A percentile compares a stretch with the other conserved stretches of the same genome.
Conservation (phyloP, 2,329 filamentous ascomycete species). For the Scedosporium apiospermum region DNA sequence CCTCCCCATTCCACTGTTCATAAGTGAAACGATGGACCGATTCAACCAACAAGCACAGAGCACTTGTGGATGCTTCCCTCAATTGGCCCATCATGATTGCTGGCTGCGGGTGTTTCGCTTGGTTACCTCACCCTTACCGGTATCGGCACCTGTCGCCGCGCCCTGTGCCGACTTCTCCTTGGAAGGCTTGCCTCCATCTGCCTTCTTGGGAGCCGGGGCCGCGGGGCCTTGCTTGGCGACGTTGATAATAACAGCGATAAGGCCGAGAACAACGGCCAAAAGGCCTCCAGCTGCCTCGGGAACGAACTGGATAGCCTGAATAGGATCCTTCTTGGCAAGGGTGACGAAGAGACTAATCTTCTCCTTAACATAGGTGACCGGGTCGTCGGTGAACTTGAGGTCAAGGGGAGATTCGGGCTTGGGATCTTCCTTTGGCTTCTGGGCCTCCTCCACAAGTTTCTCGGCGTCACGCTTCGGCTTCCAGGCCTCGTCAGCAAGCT, state of each 20-base stretch:
- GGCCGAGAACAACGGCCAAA: constrained; percentile 57
- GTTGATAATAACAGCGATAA: constrained; percentile 62
- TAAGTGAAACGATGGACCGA: too few species aligned
- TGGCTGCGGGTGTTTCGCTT: constrained; percentile 52
- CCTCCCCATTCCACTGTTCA: too few species aligned
- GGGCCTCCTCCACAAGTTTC: constrained; percentile 67
- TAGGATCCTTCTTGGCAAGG: constrained; percentile 69
- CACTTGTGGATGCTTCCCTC: constrained; percentile 1
- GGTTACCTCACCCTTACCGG: constrained; percentile 63
- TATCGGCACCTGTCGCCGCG: constrained; percentile 53
- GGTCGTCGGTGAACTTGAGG: constrained; percentile 85
- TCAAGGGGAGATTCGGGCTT: constrained; percentile 63
- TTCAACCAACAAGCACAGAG: not conserved
- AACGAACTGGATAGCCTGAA: constrained; percentile 79
- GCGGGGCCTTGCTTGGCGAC: constrained; percentile 56
- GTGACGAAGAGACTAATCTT: constrained; percentile 87
- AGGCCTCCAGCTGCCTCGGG: constrained; percentile 83
- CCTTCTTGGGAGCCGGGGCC: constrained; percentile 64
- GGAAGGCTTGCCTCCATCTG: constrained; percentile 55
- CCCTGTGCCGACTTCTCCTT: constrained; percentile 52
- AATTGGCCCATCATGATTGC: constrained; percentile 27
- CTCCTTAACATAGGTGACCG: constrained; percentile 78
- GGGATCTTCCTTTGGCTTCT: constrained; percentile 64
- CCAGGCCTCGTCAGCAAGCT: constrained; percentile 83
- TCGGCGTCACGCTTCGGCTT: constrained; percentile 80